Conservation (phyloP, 2,329 filamentous ascomycete species). For the Exophiala mesophila region DNA sequence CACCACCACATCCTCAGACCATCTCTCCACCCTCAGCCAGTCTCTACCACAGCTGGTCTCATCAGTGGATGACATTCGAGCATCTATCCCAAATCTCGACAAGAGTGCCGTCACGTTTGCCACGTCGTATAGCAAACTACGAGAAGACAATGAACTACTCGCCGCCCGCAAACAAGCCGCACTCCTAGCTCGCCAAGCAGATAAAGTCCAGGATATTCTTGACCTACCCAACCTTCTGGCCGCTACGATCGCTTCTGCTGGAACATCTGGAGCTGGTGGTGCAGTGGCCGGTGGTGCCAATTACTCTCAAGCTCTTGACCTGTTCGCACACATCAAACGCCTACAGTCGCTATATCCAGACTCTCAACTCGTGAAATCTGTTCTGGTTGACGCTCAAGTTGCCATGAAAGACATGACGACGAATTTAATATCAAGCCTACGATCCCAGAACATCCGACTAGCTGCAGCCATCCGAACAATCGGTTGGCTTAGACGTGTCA, state of each 20-base stretch:
- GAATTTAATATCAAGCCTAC: constrained; percentile 73
- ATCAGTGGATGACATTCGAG: constrained; percentile 62
- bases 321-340: constrained; percentile 88
- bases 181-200: constrained; percentile 77
- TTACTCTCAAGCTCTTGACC: constrained; percentile 83
- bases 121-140: constrained; percentile 69
- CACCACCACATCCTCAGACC: constrained; percentile 73
- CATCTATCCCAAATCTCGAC: constrained; percentile 74
- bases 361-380: constrained; percentile 67
- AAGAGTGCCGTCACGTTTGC: constrained; percentile 74
- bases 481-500: constrained; percentile 81
- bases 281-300: constrained; percentile 53
- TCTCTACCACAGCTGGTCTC: constrained; percentile 66
- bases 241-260: constrained; percentile 56
- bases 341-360: constrained; percentile 76
- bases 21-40: constrained; percentile 67
- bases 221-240: constrained; percentile 82
- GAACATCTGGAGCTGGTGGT: constrained; percentile 37
- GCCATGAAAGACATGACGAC: constrained; percentile 85
- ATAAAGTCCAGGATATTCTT: constrained; percentile 82
- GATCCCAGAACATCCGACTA: constrained; percentile 68
- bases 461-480: constrained; percentile 86
- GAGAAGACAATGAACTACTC: constrained; percentile 55
- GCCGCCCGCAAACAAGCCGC: constrained; percentile 72
- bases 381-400: constrained; percentile 72